A percentile compares a stretch with the other conserved stretches of the same genome.
Evolutionary conservation across 108 stramenopile species (phyloP).

Genomic region (Conticribra weissflogii): DNA sequence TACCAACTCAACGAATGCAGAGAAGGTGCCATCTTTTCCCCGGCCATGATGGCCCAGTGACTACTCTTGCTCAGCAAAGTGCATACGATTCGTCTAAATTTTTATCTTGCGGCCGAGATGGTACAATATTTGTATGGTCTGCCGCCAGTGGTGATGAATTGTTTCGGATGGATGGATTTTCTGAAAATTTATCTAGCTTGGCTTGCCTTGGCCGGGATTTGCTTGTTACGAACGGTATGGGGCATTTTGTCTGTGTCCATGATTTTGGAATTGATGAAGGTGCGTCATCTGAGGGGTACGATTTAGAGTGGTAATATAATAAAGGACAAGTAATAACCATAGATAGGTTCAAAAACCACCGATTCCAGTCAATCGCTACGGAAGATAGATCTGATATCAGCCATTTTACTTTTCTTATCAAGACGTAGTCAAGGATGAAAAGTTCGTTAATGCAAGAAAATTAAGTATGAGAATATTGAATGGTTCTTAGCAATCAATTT

Average conservation of each 20-base stretch:
- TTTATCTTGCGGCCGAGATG: conserved; percentile 55
- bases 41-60: conserved; percentile 49
- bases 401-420: no score
- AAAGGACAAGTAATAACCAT: no score
- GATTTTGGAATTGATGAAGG: conserved; percentile 62
- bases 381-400: no score
- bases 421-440: no score
- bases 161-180: conserved; percentile 68
- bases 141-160: conserved; percentile 54
- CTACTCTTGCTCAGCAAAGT: conserved; percentile 46
- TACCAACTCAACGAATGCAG: conserved; percentile 62
- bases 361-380: no score
- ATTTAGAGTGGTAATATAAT: conserved; percentile 58
- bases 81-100: conserved; percentile 49
- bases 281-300: conserved; percentile 29
- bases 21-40: conserved; percentile 64
- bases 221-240: conserved; percentile 69
- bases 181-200: conserved; percentile 51
- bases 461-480: no score
- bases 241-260: conserved; percentile 69
- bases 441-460: no score
- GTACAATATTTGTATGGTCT: conserved; percentile 59
- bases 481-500: no score
- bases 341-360: no score
- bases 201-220: conserved; percentile 56